Base-by-base conservation (phyloP, 2,329 filamentous ascomycete genomes). In the Mollisia scopiformis region DNA sequence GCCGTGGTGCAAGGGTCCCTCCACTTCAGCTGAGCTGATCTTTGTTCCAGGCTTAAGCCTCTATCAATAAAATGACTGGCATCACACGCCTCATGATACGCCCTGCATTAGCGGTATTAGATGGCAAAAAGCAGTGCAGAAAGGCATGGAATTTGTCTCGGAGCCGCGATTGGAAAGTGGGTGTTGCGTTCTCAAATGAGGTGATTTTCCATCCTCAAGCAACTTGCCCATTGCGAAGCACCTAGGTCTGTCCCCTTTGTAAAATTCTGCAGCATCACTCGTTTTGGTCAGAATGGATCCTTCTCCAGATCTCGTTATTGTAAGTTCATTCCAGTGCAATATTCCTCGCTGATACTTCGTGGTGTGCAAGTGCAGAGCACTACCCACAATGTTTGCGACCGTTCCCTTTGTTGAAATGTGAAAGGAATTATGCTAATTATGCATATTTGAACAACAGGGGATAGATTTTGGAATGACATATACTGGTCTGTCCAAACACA, bases 401-500 rank as follows among this genome's bases (percentile, higher is more conserved):
- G n/a, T n/a, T n/a, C n/a, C n/a, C n/a, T n/a, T n/a, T n/a, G n/a
- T n/a, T n/a, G n/a, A n/a, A n/a, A n/a, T n/a, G n/a, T n/a, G n/a
- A n/a, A n/a, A n/a, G n/a, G n/a, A n/a, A n/a, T n/a, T n/a, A n/a
- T n/a, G n/a, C n/a, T n/a, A n/a, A n/a, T n/a, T n/a, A n/a, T n/a
- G n/a, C n/a, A n/a, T n/a, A n/a, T n/a, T n/a, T n/a, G n/a, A n/a
- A n/a, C n/a, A n/a, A n/a, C n/a, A n/a, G 16, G 39, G 43, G 6
- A 28, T 47, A 13, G 43, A 47, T 28, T 47, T 27, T 47, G 43
- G 43, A 14, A 47, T 78, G 21, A 81, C 79, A 19, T 81, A 77
- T 50, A 81, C 79, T 57, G 79, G 79, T 73, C 71, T 65, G 59
- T 55, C 23, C 46, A 19, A 14, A n/a, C 47, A 43, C 47, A 16